A percentile compares a stretch with the other conserved stretches of the same genome.
phyloP scores from a whole-genome alignment of 352 stramenopile genomes.

The Pythium brachiatum region DNA sequence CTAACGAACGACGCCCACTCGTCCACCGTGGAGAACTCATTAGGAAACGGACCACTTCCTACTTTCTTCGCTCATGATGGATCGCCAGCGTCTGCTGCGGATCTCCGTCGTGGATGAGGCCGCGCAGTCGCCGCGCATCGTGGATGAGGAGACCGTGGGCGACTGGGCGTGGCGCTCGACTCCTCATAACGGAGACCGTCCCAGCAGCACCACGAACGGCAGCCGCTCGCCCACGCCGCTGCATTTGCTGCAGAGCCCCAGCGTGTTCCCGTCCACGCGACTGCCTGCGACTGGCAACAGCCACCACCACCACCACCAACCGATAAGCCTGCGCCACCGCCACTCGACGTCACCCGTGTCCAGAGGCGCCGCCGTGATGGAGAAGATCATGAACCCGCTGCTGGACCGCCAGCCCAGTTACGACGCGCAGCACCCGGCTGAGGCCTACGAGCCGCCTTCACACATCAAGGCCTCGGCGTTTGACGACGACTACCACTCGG shows the following conservation, averaged over 20 bases:
- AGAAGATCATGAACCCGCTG: slow-evolving; percentile 72
- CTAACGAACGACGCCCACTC: not conserved
- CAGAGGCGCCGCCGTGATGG: slow-evolving; percentile 62
- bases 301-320: not conserved
- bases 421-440: slow-evolving; percentile 11
- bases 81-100: slow-evolving; percentile 16
- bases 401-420: slow-evolving; percentile 46
- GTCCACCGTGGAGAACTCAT: not conserved
- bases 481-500: slow-evolving; percentile 69
- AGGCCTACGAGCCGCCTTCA: not conserved
- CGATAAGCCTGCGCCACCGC: slow-evolving; percentile 15
- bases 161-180: slow-evolving; percentile 10
- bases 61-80: not conserved
- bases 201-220: not conserved
- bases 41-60: not conserved
- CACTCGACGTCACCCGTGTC: slow-evolving; percentile 23
- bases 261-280: not conserved
- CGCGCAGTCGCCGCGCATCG: slow-evolving; percentile 20
- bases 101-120: slow-evolving; percentile 29
- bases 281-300: not conserved
- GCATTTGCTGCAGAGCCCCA: slow-evolving; percentile 14
- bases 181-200: not conserved
- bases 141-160: slow-evolving; percentile 21
- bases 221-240: slow-evolving; percentile 18
- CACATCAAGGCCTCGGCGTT: slow-evolving; percentile 62